Base-by-base conservation (phyloP, 2,329 filamentous ascomycete species). In the Dothidotthia symphoricarpi region DNA sequence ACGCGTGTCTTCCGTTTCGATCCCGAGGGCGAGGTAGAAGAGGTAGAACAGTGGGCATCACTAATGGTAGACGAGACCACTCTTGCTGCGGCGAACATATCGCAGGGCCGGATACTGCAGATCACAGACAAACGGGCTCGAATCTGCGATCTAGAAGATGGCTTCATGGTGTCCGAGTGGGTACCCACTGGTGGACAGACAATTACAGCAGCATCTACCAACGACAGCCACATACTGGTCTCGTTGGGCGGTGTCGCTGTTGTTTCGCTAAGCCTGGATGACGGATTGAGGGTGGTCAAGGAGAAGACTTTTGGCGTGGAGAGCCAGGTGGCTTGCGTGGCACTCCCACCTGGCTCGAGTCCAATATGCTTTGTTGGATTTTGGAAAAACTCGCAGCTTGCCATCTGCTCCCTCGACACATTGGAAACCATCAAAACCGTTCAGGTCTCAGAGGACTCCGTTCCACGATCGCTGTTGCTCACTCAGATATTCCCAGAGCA, bases 321-420 rank as follows among this genome's bases (percentile, higher is more conserved):
- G 24, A 85, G 88, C 48, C 88, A 97, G 63, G 80, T 97, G 24
- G 87, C 93, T 2, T 95, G 90, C 55, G 75, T 97, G 8, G 82
- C 91, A 31, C 76, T 93, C 2, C 82, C 89, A 0, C 72, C 78
- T 3, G 73, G 78, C 24, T 70, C 83, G 11, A 71, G 75, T 4
- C 74, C 79, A 32, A 71, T 88, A 22, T 91, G 86, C 39, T 83
- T 95, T 17, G 76, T 93, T 12, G 90, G 89, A 1, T 93, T 94
- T 67, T 97, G 91, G 81, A 82, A 86, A 46, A 83, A 83, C n/a
- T 86, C 88, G 5, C 80, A 80, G 9, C 77, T 97, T 16, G 85
- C 86, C 0, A 73, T 97, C 24, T 72, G 95, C 29, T 76, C 83
- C 41, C 64, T 95, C 15, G 66, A 76, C 13, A 81, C 80, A 2